phyloP scores from a whole-genome alignment of 2,329 filamentous ascomycete genomes.

The Dactylellina parvicollis region DNA sequence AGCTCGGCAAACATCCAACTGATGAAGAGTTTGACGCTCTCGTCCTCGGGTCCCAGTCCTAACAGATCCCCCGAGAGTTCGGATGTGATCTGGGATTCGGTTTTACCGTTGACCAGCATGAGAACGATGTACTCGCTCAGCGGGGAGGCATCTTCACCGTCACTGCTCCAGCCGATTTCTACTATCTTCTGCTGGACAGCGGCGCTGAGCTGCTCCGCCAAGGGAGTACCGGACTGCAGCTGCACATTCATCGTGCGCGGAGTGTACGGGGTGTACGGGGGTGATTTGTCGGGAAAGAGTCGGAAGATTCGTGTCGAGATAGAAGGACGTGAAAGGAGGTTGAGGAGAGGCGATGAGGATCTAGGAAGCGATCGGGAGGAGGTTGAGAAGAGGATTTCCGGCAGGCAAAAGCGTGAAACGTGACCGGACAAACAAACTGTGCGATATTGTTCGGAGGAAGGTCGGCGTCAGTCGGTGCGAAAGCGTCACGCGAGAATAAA shows the following conservation, averaged over 20 bases:
- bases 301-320: conserved; percentile 1
- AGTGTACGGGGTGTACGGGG: conserved; percentile 14
- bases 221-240: conserved; percentile 78
- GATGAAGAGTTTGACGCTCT: conserved; percentile 82
- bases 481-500: neutral
- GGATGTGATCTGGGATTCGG: conserved; percentile 84
- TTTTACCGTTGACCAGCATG: conserved; percentile 96
- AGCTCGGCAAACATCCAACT: conserved; percentile 94
- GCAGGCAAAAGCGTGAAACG: conserved; percentile 50
- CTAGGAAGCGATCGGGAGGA: conserved; percentile 8
- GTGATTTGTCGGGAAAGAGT: neutral
- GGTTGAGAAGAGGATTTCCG: conserved; percentile 4
- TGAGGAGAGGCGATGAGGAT: conserved; percentile 1
- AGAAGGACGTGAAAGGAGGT: neutral
- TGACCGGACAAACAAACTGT: conserved; percentile 46
- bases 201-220: conserved; percentile 82
- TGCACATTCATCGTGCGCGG: conserved; percentile 76
- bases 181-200: conserved; percentile 90
- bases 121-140: conserved; percentile 96
- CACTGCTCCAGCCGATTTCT: conserved; percentile 90
- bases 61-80: conserved; percentile 91
- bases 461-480: neutral
- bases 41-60: conserved; percentile 81
- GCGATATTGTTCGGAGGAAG: conserved; percentile 46
- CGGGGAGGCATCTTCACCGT: conserved; percentile 80